phyloP scores from a whole-genome alignment of 306 rosid species.

The Prunus kanzakura region DNA sequence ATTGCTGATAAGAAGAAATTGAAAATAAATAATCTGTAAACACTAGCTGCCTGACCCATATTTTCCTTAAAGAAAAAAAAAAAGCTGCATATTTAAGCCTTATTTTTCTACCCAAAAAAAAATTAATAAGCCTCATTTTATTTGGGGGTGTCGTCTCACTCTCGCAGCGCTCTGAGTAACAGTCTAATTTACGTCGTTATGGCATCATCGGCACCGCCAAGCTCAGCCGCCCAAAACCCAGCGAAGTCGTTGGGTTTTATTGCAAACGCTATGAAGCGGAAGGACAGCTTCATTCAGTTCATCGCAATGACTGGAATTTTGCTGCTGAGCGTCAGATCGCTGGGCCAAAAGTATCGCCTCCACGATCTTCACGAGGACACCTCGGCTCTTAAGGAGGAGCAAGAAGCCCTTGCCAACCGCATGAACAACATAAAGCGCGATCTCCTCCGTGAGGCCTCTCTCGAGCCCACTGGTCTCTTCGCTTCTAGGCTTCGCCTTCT shows the following conservation, averaged over 20 bases:
- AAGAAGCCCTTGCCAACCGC: conserved; percentile 39
- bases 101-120: not conserved
- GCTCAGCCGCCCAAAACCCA: conserved; percentile 28
- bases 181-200: conserved; percentile 23
- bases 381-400: conserved; percentile 51
- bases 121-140: not conserved
- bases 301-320: conserved; percentile 77
- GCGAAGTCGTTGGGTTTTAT: conserved; percentile 29
- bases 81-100: not conserved
- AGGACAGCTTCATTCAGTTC: conserved; percentile 71
- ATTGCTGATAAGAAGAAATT: too few relatives aligned
- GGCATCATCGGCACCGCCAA: conserved; percentile 47
- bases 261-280: conserved; percentile 50
- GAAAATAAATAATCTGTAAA: too few relatives aligned
- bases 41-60: too few relatives aligned
- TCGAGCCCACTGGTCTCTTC: conserved; percentile 62
- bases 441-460: conserved; percentile 73
- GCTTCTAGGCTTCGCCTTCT: conserved; percentile 70
- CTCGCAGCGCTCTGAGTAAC: not conserved
- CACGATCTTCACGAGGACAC: conserved; percentile 63
- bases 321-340: conserved; percentile 62
- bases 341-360: conserved; percentile 78
- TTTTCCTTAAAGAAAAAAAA: too few relatives aligned
- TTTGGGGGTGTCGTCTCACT: not conserved
- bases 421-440: conserved; percentile 49